phyloP scores from a whole-genome alignment of 768 basidiomycete genomes.

The Termitomyces sp. region DNA sequence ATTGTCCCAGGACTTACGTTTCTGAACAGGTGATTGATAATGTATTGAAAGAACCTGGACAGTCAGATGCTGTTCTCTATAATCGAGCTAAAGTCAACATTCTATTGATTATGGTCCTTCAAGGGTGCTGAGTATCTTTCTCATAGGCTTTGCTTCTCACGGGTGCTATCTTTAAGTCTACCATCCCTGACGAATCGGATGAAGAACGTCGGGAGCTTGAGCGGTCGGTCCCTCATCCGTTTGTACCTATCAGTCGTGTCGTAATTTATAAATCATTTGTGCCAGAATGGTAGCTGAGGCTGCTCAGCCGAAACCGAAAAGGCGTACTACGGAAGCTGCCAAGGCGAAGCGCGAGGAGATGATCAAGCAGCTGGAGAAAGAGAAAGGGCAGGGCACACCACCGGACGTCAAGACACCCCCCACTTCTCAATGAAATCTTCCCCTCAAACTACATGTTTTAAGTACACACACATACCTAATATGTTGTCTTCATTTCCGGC shows the following conservation, averaged over 20 bases:
- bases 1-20: not conserved
- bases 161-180: constrained; percentile 85
- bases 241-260: not conserved
- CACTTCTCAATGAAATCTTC: not conserved
- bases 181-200: constrained; percentile 85
- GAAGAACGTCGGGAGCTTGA: constrained; percentile 94
- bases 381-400: constrained; percentile 13
- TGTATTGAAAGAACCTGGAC: constrained; percentile 76
- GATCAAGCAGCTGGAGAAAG: constrained; percentile 21
- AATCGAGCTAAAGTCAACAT: constrained; percentile 77
- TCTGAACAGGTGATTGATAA: constrained; percentile 63
- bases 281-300: constrained; percentile 86
- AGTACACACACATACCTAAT: constrained; percentile 2
- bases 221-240: constrained; percentile 43
- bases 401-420: constrained; percentile 5
- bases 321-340: constrained; percentile 26
- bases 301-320: constrained; percentile 66
- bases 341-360: constrained; percentile 36
- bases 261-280: not conserved
- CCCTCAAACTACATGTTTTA: not conserved
- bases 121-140: not conserved
- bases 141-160: constrained; percentile 77
- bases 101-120: not conserved
- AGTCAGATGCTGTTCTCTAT: constrained; percentile 62
- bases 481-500: not conserved